Conservation (phyloP, 2,329 filamentous ascomycete species). For the Microdochium nivale region DNA sequence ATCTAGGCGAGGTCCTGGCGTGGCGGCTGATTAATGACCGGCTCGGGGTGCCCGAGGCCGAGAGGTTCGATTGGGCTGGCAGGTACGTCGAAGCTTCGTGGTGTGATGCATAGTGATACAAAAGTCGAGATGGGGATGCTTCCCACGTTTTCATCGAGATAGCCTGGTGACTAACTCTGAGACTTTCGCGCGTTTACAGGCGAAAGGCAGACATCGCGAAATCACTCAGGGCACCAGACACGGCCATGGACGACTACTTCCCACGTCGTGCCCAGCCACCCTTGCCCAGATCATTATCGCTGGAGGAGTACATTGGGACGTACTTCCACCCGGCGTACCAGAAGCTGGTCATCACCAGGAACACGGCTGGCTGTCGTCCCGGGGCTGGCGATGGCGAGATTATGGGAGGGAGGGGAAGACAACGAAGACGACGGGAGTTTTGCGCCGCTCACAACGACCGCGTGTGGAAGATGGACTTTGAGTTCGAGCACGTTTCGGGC, state of each 20-base stretch:
- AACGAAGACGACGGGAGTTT: conserved; percentile 9
- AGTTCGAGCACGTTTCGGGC: conserved; percentile 25
- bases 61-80: conserved; percentile 26
- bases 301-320: conserved; percentile 27
- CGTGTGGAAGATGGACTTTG: conserved; percentile 21
- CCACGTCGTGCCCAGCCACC: conserved; percentile 25
- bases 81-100: conserved; percentile 15
- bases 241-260: conserved; percentile 25
- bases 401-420: too few species aligned
- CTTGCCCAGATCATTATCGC: conserved; percentile 22
- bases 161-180: too few species aligned
- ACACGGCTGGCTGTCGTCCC: too few species aligned
- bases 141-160: too few species aligned
- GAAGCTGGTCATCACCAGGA: conserved; percentile 17
- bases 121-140: too few species aligned
- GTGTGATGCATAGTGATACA: too few species aligned
- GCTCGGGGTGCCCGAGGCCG: conserved; percentile 20
- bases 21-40: conserved; percentile 32
- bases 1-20: conserved; percentile 19
- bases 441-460: conserved; percentile 17
- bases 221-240: conserved; percentile 14
- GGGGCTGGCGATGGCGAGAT: too few species aligned
- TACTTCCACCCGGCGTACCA: conserved; percentile 36
- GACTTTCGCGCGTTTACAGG: conserved; percentile 10
- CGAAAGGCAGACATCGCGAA: conserved; percentile 7